Percentiles rank a stretch among this genome's conserved stretches.
Conservation (phyloP, 345 rosid species). For the Lepidium africanum region DNA sequence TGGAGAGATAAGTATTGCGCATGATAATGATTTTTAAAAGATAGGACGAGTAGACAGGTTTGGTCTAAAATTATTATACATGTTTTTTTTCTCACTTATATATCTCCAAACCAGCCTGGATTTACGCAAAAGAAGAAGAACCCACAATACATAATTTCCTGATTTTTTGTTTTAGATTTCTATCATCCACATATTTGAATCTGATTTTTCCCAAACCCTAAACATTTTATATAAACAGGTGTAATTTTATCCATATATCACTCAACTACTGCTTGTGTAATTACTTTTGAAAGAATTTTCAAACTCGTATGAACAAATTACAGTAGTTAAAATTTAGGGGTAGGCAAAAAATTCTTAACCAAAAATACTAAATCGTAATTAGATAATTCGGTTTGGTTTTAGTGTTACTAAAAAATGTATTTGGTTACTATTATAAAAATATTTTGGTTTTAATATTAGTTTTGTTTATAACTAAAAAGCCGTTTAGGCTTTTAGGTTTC, state of each 20-base stretch:
- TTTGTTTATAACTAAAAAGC: no score
- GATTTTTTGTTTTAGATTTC: neutral
- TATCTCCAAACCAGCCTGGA: conserved; percentile 29
- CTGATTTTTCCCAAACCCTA: neutral
- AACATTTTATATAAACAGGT: neutral
- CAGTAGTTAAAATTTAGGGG: no score
- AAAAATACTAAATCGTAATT: no score
- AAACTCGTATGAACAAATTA: no score
- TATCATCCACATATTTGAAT: neutral
- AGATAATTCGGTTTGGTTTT: no score
- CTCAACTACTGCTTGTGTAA: neutral
- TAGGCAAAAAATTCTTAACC: no score
- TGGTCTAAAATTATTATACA: conserved; percentile 17
- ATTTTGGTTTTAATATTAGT: no score
- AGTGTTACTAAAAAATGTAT: no score
- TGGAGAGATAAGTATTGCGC: neutral
- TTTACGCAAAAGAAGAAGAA: conserved; percentile 19
- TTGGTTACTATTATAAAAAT: no score
- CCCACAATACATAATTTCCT: conserved; percentile 10
- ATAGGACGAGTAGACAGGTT: conserved; percentile 25
- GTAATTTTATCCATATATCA: neutral
- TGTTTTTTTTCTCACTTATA: conserved; percentile 26
- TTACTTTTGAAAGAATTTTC: neutral
- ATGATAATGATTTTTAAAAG: conserved; percentile 17
- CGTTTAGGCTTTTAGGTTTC: no score